Base-by-base conservation (phyloP, 768 basidiomycete species). In the Suillus brevipes region DNA sequence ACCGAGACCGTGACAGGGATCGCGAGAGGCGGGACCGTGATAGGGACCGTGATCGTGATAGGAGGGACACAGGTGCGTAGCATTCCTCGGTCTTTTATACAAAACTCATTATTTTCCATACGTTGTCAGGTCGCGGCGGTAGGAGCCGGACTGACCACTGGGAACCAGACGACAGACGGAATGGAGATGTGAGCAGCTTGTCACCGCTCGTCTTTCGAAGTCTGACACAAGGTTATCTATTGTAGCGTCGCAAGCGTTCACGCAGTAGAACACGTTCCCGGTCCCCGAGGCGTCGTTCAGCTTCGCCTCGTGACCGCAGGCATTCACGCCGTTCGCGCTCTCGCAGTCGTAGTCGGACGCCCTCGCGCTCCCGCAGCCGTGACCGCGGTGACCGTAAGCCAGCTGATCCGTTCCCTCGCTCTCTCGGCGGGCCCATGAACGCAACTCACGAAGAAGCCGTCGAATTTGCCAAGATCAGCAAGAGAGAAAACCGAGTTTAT, bases 401-500 rank as follows among this genome's bases (percentile, higher is more conserved):
- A 59, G 75, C 81, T 5, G 91, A 92, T 67, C 75, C 89, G 7
- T 91, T 93, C 71, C 79, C 90, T 9, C 89, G 89, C 66, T 93
- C 92, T 9, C 88, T 94, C 42, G 92, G 92, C 14, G 92, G 92
- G 1, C 93, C 92, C 3, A 92, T 94, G 85, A 94, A 95, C 69
- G 93, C 93, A 31, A 87, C 89, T 28, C 91, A 93, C 69, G 93
- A 96, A 81, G 96, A 97, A 74, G 97, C 97, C 18, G 89, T 89
- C 72, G 97, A 96, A 77, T 97, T 98, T 71, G 89, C 95, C 73
- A 96, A 97, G 78, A 86, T 90, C 75, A 95, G 92, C 90, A 94
- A 96, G 86, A 88, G 94, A 81, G 97, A 99, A 85, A 95, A 98
- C 78, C 86, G 97, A 71, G 95, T 99, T 73, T 99, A 99, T 74